Conservation (phyloP, 805 yeast species). For the Maudiozyma pseudohumilis region DNA sequence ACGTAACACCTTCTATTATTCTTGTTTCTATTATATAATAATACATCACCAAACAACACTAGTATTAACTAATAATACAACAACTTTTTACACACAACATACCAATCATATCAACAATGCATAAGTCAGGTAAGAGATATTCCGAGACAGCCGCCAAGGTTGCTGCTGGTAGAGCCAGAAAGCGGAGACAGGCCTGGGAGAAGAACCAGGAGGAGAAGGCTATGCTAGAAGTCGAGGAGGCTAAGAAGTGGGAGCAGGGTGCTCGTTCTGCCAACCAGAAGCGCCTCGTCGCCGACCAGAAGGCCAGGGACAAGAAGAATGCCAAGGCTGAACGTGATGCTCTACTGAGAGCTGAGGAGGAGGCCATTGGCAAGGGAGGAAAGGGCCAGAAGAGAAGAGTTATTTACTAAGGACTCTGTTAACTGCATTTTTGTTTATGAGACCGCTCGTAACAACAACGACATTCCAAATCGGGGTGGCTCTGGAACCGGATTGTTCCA, state of each 20-base stretch:
- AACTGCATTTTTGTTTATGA: slow-evolving; percentile 1
- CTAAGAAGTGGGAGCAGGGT: slow-evolving; percentile 22
- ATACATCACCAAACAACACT: not conserved
- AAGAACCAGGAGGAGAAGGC: slow-evolving; percentile 14
- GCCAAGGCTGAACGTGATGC: slow-evolving; percentile 21
- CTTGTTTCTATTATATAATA: not conserved
- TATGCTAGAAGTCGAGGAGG: slow-evolving; percentile 16
- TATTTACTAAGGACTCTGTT: slow-evolving; percentile 1
- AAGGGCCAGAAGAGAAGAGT: slow-evolving; percentile 7
- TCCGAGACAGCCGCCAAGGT: slow-evolving; percentile 23
- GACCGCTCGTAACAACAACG: not conserved
- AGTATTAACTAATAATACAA: not conserved
- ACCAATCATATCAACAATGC: slow-evolving; percentile 1
- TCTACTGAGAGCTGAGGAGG: slow-evolving; percentile 22
- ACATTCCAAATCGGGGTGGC: too few species aligned
- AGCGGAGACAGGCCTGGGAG: slow-evolving; percentile 19
- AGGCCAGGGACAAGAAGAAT: slow-evolving; percentile 12
- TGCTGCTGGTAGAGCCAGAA: slow-evolving; percentile 23
- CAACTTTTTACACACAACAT: not conserved
- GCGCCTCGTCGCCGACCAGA: slow-evolving; percentile 13
- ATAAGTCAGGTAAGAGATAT: slow-evolving; percentile 22
- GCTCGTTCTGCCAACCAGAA: slow-evolving; percentile 14
- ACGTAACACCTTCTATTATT: not conserved
- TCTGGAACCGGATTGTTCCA: too few species aligned
- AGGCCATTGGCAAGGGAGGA: slow-evolving; percentile 13